Conservation (phyloP, 2,329 filamentous ascomycete genomes). For the Colletotrichum spinosum region DNA sequence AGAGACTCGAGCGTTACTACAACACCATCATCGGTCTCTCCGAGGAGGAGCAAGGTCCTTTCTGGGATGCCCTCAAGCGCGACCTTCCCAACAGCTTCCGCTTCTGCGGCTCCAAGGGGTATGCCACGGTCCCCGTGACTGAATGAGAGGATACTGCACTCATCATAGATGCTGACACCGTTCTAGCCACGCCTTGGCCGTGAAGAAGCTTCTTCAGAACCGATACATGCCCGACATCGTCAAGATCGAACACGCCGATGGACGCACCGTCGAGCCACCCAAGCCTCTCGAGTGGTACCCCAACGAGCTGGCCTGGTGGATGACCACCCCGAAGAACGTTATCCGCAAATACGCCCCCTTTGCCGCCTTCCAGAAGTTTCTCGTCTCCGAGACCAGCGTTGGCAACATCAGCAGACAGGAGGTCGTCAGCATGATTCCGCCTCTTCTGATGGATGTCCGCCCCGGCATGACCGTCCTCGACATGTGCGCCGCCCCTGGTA, state of each 20-base stretch:
- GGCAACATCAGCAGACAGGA: conserved; percentile 98
- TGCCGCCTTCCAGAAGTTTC: conserved; percentile 94
- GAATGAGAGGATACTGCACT: not conserved
- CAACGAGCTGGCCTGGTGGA: conserved; percentile 94
- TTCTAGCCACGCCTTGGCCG: conserved; percentile 85
- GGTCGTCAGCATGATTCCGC: conserved; percentile 98
- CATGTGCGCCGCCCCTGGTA: conserved; percentile 95
- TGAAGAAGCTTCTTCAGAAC: conserved; percentile 88
- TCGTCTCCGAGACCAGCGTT: conserved; percentile 96
- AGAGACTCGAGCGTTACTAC: conserved; percentile 89
- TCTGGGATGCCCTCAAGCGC: conserved; percentile 85
- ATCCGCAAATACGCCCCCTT: conserved; percentile 95
- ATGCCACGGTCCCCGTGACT: conserved; percentile 41
- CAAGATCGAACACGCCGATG: conserved; percentile 85
- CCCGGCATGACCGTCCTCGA: conserved; percentile 95
- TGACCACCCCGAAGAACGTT: conserved; percentile 98
- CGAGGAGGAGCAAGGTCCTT: conserved; percentile 80
- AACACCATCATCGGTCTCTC: conserved; percentile 80
- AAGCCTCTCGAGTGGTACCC: conserved; percentile 91
- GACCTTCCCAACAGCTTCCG: conserved; percentile 98
- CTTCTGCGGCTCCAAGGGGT: conserved; percentile 96
- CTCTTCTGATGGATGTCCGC: conserved; percentile 88
- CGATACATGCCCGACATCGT: conserved; percentile 92
- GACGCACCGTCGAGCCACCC: conserved; percentile 83
- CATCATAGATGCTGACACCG: conserved; percentile 1